Percentiles rank a stretch among this genome's conserved stretches.
Conservation (phyloP, 208 protist species). For the Trypanosoma conorhini region DNA sequence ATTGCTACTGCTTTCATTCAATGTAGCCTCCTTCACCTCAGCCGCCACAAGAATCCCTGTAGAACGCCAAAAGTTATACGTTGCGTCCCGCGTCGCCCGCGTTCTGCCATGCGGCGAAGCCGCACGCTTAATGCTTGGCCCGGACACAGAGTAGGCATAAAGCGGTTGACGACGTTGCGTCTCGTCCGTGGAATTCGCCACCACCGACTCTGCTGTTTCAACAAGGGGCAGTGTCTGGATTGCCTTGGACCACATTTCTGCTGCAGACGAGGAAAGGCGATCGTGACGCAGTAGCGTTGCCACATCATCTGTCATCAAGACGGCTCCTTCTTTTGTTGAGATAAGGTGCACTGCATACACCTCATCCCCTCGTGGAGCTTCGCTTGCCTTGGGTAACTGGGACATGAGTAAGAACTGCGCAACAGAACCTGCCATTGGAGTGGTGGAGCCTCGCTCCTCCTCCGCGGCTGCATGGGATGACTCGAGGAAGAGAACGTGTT, state of each 20-base stretch:
- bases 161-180: neutral
- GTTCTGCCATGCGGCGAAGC: neutral
- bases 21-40: constrained; percentile 2
- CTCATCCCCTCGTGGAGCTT: neutral
- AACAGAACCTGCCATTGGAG: constrained; percentile 19
- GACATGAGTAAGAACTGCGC: constrained; percentile 13
- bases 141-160: neutral
- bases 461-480: neutral
- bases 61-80: constrained; percentile 26
- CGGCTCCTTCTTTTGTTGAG: neutral
- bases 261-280: constrained; percentile 12
- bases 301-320: neutral
- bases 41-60: constrained; percentile 13
- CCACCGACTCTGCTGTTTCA: neutral
- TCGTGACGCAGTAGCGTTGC: constrained; percentile 1
- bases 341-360: constrained; percentile 8
- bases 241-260: constrained; percentile 9
- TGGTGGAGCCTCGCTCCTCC: neutral
- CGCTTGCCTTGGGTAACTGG: neutral
- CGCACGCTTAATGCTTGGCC: neutral
- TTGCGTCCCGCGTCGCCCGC: neutral
- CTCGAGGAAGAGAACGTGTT: constrained; percentile 26
- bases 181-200: neutral
- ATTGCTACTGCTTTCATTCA: neutral
- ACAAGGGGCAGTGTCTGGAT: constrained; percentile 5